These are phyloP conservation scores for Pseudogymnoascus sp. DNA, from an alignment of 2,329 filamentous ascomycete genomes.

Conservation along the genomic window DNA sequence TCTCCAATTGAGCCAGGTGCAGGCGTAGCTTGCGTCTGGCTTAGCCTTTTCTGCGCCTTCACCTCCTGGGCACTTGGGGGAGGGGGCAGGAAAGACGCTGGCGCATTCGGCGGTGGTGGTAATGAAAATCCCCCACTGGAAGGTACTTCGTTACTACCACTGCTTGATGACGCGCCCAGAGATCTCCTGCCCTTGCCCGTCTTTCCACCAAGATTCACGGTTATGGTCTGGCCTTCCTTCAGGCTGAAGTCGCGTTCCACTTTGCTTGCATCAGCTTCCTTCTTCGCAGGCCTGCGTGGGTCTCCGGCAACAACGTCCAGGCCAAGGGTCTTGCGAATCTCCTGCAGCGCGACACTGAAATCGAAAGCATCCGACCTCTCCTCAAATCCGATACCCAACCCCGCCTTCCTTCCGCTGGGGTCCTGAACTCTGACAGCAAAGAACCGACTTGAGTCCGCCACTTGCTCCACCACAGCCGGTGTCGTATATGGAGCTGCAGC, in stretches of 20 bases:
- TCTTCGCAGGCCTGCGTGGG: conserved; percentile 23
- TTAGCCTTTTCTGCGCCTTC: conserved; percentile 51
- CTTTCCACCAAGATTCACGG: conserved; percentile 62
- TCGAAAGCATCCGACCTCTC: conserved; percentile 81
- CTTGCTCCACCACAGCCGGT: conserved; percentile 62
- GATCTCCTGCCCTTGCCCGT: conserved; percentile 27
- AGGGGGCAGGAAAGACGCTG: conserved; percentile 45
- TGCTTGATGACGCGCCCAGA: conserved; percentile 21
- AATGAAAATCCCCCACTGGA: conserved; percentile 59
- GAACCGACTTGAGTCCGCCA: conserved; percentile 72
- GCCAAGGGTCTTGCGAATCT: conserved; percentile 63
- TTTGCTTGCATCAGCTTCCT: conserved; percentile 31
- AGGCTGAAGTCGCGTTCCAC: conserved; percentile 72
- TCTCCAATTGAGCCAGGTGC: conserved; percentile 42
- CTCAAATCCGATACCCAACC: conserved; percentile 79
- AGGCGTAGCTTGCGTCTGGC: conserved; percentile 42
- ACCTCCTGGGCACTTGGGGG: conserved; percentile 56
- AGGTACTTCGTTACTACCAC: conserved; percentile 24
- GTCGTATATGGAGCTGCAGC: conserved; percentile 73
- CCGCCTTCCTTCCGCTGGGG: conserved; percentile 65
- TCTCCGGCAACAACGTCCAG: conserved; percentile 40
- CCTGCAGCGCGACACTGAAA: conserved; percentile 72
- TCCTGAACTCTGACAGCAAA: conserved; percentile 77
- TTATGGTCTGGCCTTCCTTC: conserved; percentile 86
- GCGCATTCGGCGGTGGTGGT: conserved; percentile 54